Base-by-base conservation (phyloP, 176 grass and related monocot species). In the Pontederia paniculata region DNA sequence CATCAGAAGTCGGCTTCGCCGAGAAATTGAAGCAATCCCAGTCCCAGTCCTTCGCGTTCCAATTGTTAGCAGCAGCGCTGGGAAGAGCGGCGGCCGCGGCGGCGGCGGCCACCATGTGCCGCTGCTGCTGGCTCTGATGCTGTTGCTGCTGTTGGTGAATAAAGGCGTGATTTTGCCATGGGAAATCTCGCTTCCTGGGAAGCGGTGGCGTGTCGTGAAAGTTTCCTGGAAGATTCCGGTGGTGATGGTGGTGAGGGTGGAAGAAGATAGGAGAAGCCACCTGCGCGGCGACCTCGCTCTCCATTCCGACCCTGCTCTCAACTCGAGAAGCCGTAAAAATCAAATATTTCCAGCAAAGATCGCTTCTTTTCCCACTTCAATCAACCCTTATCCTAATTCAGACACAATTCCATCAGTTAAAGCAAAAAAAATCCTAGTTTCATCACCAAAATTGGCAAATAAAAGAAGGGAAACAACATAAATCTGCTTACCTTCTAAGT, bases 41-140 rank as follows among this genome's bases (percentile, higher is more conserved):
- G 46, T 91, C 81, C 93, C 93, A 98, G 66, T 81, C 73, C 50
- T 65, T 77, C 20, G 83, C 83, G 74, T 98, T 91, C 93, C 93
- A 98, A 80, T 75, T 37, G 28, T 2, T 84, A 7, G 62, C 83
- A 6, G 17, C 15, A 1, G 62, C 49, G 53, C 68, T 68, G 9
- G 68, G 44, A 66, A 58, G 17, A 48, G 28, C 28, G 5, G 7
- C 28, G 5, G 28, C 28, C 5, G 28, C 28, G 28, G 28, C 28
- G 28, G 28, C 28, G 28, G 50, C 13, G 48, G 59, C 42, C n/a
- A 49, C 71, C 77, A 63, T 42, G 43, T 70, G 25, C 17, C 62
- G 77, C 48, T 60, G 28, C 28, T 37, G 64, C 60, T 72, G 79
- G 17, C 50, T 70, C 55, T 62, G 58, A 21, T 55, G 48, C 17